phyloP scores from a whole-genome alignment of 2,329 filamentous ascomycete species.

The Sporothrix variecibatus region DNA sequence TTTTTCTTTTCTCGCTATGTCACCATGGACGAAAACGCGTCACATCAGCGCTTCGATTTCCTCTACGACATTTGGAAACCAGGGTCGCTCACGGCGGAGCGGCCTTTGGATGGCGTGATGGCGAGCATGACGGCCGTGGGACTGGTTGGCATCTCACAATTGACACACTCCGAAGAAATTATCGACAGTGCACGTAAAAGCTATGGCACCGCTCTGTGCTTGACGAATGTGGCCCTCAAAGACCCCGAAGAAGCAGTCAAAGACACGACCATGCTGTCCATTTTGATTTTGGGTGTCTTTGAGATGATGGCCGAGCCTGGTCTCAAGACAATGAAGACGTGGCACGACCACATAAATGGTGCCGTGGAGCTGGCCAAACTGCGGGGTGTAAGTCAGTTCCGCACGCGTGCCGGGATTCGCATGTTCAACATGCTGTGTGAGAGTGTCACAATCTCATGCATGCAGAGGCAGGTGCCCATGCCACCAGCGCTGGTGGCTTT shows the following conservation, averaged over 20 bases:
- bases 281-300: conserved; percentile 57
- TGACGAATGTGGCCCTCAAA: conserved; percentile 53
- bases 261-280: conserved; percentile 55
- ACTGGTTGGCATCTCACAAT: conserved; percentile 53
- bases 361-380: conserved; percentile 53
- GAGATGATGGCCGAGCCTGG: conserved; percentile 54
- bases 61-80: conserved; percentile 56
- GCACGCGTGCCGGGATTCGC: conserved; percentile 47
- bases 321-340: conserved; percentile 51
- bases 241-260: conserved; percentile 47
- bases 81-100: conserved; percentile 37
- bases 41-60: conserved; percentile 55
- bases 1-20: conserved; percentile 57
- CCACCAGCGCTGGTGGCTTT: conserved; percentile 51
- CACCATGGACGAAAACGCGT: conserved; percentile 47
- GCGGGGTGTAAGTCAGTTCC: conserved; percentile 51
- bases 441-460: conserved; percentile 53
- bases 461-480: conserved; percentile 52
- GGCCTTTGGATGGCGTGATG: conserved; percentile 48
- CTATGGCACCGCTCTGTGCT: conserved; percentile 53
- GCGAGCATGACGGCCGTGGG: conserved; percentile 58
- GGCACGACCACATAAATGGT: conserved; percentile 56
- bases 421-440: conserved; percentile 59
- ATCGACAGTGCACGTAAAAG: conserved; percentile 52
- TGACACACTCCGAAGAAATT: conserved; percentile 45